phyloP scores from a whole-genome alignment of 2,329 filamentous ascomycete genomes.

The Colletotrichum sp. region DNA sequence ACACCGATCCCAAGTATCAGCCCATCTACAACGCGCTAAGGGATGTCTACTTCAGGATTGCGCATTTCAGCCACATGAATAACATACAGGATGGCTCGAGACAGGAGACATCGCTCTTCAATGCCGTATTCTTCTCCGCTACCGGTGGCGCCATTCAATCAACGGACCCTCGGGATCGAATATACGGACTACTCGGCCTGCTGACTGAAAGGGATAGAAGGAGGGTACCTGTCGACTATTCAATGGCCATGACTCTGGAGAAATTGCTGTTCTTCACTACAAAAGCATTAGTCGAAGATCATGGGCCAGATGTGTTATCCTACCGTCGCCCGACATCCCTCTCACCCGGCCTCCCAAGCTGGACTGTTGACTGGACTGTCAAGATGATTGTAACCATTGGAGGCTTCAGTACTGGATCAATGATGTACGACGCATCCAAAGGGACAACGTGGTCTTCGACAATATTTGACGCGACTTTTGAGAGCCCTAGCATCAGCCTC shows the following conservation, averaged over 20 bases:
- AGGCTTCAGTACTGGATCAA: background rate
- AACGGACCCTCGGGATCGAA: background rate
- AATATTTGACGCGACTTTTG: background rate
- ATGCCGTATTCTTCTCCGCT: background rate
- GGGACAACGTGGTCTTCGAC: background rate
- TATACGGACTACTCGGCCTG: background rate
- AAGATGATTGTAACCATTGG: background rate
- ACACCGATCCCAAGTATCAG: background rate
- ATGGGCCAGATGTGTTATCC: background rate
- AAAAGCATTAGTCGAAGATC: background rate
- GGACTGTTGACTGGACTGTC: background rate
- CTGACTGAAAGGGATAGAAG: background rate
- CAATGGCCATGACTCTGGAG: background rate
- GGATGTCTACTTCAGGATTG: background rate
- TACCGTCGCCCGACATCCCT: background rate
- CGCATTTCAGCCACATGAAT: background rate
- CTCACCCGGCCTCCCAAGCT: background rate
- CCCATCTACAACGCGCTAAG: background rate
- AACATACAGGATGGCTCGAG: background rate
- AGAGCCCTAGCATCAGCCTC: background rate
- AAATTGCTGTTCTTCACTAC: background rate
- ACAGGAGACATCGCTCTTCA: background rate
- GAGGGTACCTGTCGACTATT: background rate
- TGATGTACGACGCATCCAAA: background rate
- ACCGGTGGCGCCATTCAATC: background rate